Evolutionary conservation across 2,329 filamentous ascomycete genomes (phyloP).

Genomic region (Dichotomopilus funicola): DNA sequence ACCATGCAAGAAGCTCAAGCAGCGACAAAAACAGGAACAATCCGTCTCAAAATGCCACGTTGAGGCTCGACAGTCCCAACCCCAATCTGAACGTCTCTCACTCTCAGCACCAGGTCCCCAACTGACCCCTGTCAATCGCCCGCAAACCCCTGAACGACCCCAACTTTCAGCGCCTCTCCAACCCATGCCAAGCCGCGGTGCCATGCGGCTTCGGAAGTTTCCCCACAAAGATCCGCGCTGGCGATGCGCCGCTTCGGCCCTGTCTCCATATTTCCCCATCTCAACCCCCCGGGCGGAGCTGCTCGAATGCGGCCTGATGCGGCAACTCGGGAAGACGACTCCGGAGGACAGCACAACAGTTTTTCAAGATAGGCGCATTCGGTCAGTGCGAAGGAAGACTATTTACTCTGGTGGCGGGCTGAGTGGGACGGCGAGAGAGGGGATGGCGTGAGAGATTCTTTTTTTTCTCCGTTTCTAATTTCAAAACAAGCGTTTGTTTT

Average conservation of each 20-base stretch:
- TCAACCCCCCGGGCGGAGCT: conserved; percentile 10
- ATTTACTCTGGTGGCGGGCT: conserved; percentile 9
- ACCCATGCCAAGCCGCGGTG: background rate
- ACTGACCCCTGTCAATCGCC: too few species aligned
- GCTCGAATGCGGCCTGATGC: conserved; percentile 25
- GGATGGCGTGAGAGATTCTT: background rate
- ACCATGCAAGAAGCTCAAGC: too few species aligned
- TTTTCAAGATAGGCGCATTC: conserved; percentile 9
- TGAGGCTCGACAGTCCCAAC: too few species aligned
- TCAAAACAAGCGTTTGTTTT: too few species aligned
- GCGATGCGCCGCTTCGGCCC: conserved; percentile 1
- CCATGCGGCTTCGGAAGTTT: background rate
- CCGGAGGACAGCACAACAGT: conserved; percentile 25
- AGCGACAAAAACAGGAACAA: too few species aligned
- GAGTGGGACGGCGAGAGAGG: background rate
- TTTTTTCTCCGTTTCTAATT: background rate
- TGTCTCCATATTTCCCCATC: conserved; percentile 9
- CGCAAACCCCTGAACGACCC: background rate
- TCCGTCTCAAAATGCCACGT: too few species aligned
- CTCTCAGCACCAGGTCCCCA: too few species aligned
- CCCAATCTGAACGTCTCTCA: too few species aligned
- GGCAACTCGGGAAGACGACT: conserved; percentile 25
- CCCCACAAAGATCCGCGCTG: background rate
- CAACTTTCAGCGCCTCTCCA: background rate
- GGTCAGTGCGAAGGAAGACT: background rate